Evolutionary conservation across 805 yeast genomes (phyloP).

Genomic region (Yarrowia divulgata): DNA sequence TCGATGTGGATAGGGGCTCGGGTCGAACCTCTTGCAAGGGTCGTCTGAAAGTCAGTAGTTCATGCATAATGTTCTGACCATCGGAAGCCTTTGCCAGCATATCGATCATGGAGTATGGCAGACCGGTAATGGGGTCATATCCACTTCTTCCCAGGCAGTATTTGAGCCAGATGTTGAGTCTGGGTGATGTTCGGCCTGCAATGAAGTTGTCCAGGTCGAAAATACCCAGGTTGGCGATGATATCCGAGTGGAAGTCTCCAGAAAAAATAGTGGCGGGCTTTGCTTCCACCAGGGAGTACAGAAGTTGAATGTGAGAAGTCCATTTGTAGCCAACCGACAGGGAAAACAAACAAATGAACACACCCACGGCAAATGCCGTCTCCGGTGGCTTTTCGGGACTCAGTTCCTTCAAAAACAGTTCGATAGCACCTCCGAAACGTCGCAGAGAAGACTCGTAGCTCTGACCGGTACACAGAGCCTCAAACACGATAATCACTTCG

Average conservation of each 20-base stretch:
- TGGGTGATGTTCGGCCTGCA: slow-evolving; percentile 26
- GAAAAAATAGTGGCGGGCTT: slow-evolving; percentile 25
- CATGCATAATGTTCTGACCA: slow-evolving; percentile 31
- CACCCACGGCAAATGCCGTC: slow-evolving; percentile 36
- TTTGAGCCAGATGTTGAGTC: slow-evolving; percentile 39
- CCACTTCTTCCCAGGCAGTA: slow-evolving; percentile 35
- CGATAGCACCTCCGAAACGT: slow-evolving; percentile 38
- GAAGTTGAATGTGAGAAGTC: slow-evolving; percentile 32
- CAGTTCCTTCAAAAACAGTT: slow-evolving; percentile 23
- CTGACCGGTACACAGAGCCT: slow-evolving; percentile 30
- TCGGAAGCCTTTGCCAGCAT: slow-evolving; percentile 22
- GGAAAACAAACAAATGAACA: slow-evolving; percentile 30
- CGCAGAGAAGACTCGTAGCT: slow-evolving; percentile 21
- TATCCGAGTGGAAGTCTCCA: slow-evolving; percentile 12
- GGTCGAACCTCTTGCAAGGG: slow-evolving; percentile 19
- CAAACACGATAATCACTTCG: slow-evolving; percentile 27
- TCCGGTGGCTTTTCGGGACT: slow-evolving; percentile 34
- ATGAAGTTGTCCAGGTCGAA: slow-evolving; percentile 35
- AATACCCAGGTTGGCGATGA: slow-evolving; percentile 32
- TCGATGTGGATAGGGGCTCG: slow-evolving; percentile 3
- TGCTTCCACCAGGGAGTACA: slow-evolving; percentile 32
- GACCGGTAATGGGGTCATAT: slow-evolving; percentile 22
- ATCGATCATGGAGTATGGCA: slow-evolving; percentile 30
- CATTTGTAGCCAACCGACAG: slow-evolving; percentile 38
- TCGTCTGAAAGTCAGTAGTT: slow-evolving; percentile 19